These are phyloP conservation scores for Thermothelomyces thermophilus DNA, from an alignment of 2,329 filamentous ascomycete species.

Conservation along the genomic window DNA sequence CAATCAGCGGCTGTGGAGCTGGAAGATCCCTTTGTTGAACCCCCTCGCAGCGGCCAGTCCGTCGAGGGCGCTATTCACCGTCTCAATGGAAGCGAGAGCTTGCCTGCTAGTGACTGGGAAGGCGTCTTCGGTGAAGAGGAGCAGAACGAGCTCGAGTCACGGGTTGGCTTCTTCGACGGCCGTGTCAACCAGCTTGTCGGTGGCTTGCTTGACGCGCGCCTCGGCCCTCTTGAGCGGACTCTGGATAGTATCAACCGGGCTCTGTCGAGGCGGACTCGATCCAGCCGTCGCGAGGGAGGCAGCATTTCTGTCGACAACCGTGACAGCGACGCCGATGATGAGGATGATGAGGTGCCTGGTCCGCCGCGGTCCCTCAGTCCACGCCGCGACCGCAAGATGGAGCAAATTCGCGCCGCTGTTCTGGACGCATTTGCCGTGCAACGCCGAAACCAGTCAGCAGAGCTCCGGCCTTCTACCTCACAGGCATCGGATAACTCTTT, in stretches of 20 bases:
- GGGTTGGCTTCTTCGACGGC: constrained; percentile 83
- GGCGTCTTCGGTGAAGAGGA: constrained; percentile 75
- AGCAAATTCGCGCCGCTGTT: constrained; percentile 70
- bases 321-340: constrained; percentile 90
- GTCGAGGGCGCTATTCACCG: constrained; percentile 54
- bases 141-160: constrained; percentile 72
- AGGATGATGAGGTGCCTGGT: constrained; percentile 65
- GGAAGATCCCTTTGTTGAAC: constrained; percentile 58
- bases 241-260: constrained; percentile 68
- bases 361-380: constrained; percentile 69
- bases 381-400: constrained; percentile 67
- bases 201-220: constrained; percentile 64
- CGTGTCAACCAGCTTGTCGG: constrained; percentile 84
- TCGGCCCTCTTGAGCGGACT: constrained; percentile 76
- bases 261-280: constrained; percentile 49
- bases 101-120: constrained; percentile 86
- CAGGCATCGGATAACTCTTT: constrained; percentile 35
- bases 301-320: constrained; percentile 63
- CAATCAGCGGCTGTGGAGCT: constrained; percentile 27
- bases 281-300: constrained; percentile 53
- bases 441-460: constrained; percentile 36
- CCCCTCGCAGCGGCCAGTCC: constrained; percentile 40
- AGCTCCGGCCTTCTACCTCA: constrained; percentile 26
- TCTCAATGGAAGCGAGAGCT: constrained; percentile 55
- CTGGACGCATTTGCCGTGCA: constrained; percentile 65